Evolutionary conservation across 2,329 filamentous ascomycete species (phyloP), one percentile per base, ranked within the genome.

Genomic region (Neofusicoccum parvum): DNA sequence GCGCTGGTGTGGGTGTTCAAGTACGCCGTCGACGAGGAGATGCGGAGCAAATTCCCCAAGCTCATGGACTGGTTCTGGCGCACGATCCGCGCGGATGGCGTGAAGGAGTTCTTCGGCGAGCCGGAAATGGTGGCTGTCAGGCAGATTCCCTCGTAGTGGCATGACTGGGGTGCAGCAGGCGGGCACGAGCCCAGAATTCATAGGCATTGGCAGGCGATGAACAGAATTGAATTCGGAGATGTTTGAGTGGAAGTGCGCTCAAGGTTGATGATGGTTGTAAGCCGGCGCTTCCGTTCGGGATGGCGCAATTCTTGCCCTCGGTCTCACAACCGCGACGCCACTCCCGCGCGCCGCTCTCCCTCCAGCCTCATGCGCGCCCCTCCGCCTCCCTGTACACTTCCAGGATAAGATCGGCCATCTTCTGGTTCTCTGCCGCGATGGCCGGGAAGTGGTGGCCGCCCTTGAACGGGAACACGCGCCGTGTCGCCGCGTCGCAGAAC

Each of bases 401-500:
- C n/a, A 71, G 17, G 39, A 73, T 66, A 73, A 73, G 76, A 14
- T 73, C 67, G 50, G 45, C 68, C 17, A 77, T 70, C 58, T 62
- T 67, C 68, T 76, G 68, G 14, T 63, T 76, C 59, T 78, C 74
- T 62, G 76, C 76, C 1, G 68, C 48, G 39, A 62, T 59, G 20
- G 71, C 69, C 0, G 77, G 77, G 67, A 79, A 74, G 69, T 75
- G 70, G 73, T 79, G 77, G 0, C 75, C 75, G 67, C 75, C 76
- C 4, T 74, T 70, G 67, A 72, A 74, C 50, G 69, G 68, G 62
- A 70, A 62, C 0, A 73, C 67, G 41, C 69, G 68, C 37, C 70
- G 73, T 64, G 67, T 73, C 15, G 72, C 73, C 37, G 69, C 15
- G 20, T 65, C 65, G 54, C 67, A 67, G n/a, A 59, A 69, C n/a